A percentile compares a stretch with the other conserved stretches of the same genome.
Evolutionary conservation across 176 grass and related monocot genomes (phyloP).

Genomic region (Stipa capillata): DNA sequence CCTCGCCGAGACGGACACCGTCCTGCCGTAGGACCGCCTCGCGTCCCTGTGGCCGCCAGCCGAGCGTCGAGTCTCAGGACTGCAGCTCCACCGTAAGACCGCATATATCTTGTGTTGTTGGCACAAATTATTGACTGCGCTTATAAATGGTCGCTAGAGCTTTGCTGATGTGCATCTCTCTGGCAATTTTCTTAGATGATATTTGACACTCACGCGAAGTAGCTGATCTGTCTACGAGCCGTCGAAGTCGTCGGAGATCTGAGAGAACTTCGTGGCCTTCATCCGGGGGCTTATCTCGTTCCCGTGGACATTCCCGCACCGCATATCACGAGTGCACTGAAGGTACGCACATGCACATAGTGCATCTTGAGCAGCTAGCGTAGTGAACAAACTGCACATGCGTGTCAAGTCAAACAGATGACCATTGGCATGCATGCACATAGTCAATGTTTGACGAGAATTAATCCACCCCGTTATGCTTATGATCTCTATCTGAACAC

Average conservation of each 20-base stretch:
- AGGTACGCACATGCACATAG: constrained; percentile 19
- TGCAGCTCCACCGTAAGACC: constrained; percentile 34
- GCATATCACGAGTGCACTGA: constrained; percentile 59
- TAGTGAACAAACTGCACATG: constrained; percentile 32
- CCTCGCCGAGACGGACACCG: constrained; percentile 36
- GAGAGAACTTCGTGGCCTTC: constrained; percentile 54
- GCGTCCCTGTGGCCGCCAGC: constrained; percentile 25
- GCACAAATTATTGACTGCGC: background rate
- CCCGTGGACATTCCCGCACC: constrained; percentile 57
- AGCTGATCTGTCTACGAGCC: constrained; percentile 53
- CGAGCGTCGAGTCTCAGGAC: constrained; percentile 50
- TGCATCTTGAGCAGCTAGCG: background rate
- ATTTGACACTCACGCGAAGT: constrained; percentile 54
- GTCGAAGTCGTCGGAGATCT: constrained; percentile 23
- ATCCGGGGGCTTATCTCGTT: constrained; percentile 62
- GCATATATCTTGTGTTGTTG: background rate
- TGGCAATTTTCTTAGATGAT: constrained; percentile 40
- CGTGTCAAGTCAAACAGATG: constrained; percentile 21
- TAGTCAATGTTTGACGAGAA: constrained; percentile 11
- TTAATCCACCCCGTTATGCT: background rate
- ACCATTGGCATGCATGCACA: constrained; percentile 12
- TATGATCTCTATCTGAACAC: background rate
- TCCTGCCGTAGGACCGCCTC: constrained; percentile 23
- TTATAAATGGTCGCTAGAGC: background rate
- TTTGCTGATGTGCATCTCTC: background rate